Base-by-base conservation (phyloP, 352 stramenopile genomes). In the Globisporangium uncinulatum region DNA sequence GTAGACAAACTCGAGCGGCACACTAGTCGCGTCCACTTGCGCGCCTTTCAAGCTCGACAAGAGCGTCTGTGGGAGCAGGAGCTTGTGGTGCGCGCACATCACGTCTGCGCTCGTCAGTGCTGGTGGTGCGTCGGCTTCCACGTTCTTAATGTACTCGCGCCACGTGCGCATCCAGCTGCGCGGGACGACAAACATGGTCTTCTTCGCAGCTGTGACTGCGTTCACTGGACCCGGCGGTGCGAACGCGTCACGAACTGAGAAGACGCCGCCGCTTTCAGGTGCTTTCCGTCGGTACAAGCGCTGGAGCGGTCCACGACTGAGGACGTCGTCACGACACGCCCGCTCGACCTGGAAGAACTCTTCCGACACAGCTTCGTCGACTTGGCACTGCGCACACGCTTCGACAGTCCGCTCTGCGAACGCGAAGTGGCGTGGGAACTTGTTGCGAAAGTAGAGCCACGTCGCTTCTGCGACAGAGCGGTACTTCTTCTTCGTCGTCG, bases 101-200 rank as follows among this genome's bases (percentile, higher is more conserved):
- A 89, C 57, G 7, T 61, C 51, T 5, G 67, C 69, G 9, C 61
- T 63, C 0, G 59, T 66, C 13, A 91, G 57, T 19, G 59, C 45
- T 0, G 66, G 46, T 9, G 81, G 81, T 7, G 44, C 49, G 11
- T 68, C 50, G 44, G 73, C 52, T 19, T 87, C 67, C n/a, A 92
- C 69, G 51, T 91, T 72, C 17, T 77, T 78, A 63, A 94, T 89
- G 50, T 91, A 89, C 32, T 74, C 64, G 37, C 80, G 74, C 83
- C 83, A 94, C 17, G 73, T 59, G 29, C 59, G 21, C 43, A 90
- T 71, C 83, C 83, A 94, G 3, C 20, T 53, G n/a, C 69, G 65
- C 37, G 71, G 65, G 0, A 94, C 57, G 17, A 94, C 48, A 63
- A 89, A 91, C 66, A 88, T 69, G 15, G 69, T 73, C 6, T 48